These are phyloP conservation scores for Claviceps digitariae DNA, from an alignment of 2,329 filamentous ascomycete genomes.

Conservation along the genomic window DNA sequence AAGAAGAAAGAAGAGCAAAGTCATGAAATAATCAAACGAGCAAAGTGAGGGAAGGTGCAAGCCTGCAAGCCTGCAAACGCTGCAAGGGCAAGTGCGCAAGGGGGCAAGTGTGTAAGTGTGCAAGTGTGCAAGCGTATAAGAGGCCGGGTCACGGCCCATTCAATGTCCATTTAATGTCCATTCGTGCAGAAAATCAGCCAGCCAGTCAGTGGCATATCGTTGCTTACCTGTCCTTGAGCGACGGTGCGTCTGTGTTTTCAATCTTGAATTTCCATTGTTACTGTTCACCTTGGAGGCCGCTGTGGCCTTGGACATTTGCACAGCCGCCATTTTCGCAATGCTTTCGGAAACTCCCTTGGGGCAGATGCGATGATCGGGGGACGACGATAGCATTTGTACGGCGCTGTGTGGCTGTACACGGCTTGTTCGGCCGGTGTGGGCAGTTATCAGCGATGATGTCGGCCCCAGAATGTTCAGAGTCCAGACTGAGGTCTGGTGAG, in stretches of 20 bases:
- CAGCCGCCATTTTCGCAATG: constrained; percentile 46
- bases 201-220: too few species aligned
- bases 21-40: background rate
- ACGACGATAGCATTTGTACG: constrained; percentile 49
- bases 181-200: too few species aligned
- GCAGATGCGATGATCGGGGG: constrained; percentile 44
- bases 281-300: constrained; percentile 38
- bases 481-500: too few species aligned
- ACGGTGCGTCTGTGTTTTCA: constrained; percentile 78
- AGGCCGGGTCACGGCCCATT: background rate
- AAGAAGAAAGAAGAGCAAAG: background rate
- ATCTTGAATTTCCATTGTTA: constrained; percentile 44
- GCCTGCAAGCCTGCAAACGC: too few species aligned
- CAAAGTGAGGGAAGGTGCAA: background rate
- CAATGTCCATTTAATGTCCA: too few species aligned
- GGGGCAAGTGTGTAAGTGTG: too few species aligned
- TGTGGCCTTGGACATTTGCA: constrained; percentile 46
- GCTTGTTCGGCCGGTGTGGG: background rate
- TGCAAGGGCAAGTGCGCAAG: background rate
- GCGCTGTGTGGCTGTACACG: background rate
- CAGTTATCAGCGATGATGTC: background rate
- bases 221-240: constrained; percentile 75
- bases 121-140: background rate
- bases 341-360: constrained; percentile 31
- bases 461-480: background rate